A percentile compares a stretch with the other conserved stretches of the same genome.
phyloP scores from a whole-genome alignment of 208 protist species.

The Strigomonas culicis region DNA sequence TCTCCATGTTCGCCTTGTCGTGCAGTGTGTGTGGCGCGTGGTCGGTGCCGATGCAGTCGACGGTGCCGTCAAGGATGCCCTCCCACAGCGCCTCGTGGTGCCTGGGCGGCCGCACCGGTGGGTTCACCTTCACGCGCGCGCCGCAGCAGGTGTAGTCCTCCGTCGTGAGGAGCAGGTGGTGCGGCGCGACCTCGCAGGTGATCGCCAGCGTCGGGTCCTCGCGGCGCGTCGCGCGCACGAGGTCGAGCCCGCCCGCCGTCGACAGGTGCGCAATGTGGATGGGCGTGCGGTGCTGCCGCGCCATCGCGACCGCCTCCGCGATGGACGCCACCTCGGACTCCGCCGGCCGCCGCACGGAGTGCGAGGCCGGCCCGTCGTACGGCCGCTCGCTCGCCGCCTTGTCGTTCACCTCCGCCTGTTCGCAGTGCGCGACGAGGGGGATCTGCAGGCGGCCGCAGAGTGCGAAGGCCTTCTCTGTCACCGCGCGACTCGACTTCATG shows the following conservation, averaged over 20 bases:
- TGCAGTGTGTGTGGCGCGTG: constrained; percentile 91
- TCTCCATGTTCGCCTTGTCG: constrained; percentile 73
- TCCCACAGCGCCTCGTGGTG: constrained; percentile 89
- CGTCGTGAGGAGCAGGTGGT: constrained; percentile 90
- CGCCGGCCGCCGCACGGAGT: constrained; percentile 74
- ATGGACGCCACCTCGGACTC: constrained; percentile 71
- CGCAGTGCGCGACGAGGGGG: constrained; percentile 85
- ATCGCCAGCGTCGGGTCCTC: constrained; percentile 57
- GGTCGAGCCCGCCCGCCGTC: constrained; percentile 72
- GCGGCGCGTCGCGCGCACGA: constrained; percentile 62
- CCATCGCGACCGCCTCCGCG: constrained; percentile 59
- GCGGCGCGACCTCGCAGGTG: constrained; percentile 88
- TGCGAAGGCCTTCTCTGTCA: constrained; percentile 62
- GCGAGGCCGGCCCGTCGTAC: constrained; percentile 58
- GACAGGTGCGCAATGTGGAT: constrained; percentile 92
- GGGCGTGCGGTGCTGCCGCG: constrained; percentile 43
- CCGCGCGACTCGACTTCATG: constrained; percentile 56
- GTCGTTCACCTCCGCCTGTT: constrained; percentile 77
- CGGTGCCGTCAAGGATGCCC: constrained; percentile 77
- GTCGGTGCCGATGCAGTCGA: constrained; percentile 94
- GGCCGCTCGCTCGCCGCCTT: constrained; percentile 45
- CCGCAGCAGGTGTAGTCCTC: constrained; percentile 71
- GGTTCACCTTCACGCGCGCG: constrained; percentile 84
- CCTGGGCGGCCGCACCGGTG: constrained; percentile 59
- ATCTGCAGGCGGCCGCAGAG: constrained; percentile 70